Evolutionary conservation across 2,329 filamentous ascomycete genomes (phyloP), one percentile per base, ranked within the genome.

Genomic region (Blumeriella jaapii): DNA sequence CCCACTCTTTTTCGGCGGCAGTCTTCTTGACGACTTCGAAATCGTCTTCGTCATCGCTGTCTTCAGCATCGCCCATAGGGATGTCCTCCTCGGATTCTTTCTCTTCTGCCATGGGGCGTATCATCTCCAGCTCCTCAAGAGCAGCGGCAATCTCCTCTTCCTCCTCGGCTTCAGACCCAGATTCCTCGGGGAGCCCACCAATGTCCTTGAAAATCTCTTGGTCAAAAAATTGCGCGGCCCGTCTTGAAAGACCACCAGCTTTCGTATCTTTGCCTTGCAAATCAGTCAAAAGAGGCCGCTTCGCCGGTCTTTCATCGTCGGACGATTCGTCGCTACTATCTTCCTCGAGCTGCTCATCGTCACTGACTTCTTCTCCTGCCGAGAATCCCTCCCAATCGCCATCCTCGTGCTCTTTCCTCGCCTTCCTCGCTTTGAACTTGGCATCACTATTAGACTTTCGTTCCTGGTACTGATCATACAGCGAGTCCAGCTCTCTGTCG

Each of bases 311-410:
- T 14, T 58, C 37, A 2, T 77, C 72, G 3, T 71, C 67, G 6
- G 74, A 71, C 2, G 67, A 68, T n/a, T 76, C 74, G 37, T 70
- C 72, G 44, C 74, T 75, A 45, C 69, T 74, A 37, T 74, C 72
- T 31, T 72, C 67, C 29, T 80, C 71, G 11, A 77, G 58, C 30
- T 68, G 61, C 24, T 68, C 55, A 29, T 58, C 64, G 25, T 73
- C 73, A 42, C 69, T 73, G 11, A 66, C 67, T 17, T 61, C 61
- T 29, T 71, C 72, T 8, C 68, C 74, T 14, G 73, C 69, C 4
- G 83, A 93, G 40, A 96, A 75, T 1, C 91, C 91, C 48, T 93
- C 82, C 79, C 87, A 98, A 54, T 94, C 87, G 10, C 84, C 86
- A 39, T 93, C 84, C 34, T 82, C 76, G 43, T 82, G 76, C 52